Base-by-base conservation (phyloP, 2,329 filamentous ascomycete genomes). In the Neonectria faginata region DNA sequence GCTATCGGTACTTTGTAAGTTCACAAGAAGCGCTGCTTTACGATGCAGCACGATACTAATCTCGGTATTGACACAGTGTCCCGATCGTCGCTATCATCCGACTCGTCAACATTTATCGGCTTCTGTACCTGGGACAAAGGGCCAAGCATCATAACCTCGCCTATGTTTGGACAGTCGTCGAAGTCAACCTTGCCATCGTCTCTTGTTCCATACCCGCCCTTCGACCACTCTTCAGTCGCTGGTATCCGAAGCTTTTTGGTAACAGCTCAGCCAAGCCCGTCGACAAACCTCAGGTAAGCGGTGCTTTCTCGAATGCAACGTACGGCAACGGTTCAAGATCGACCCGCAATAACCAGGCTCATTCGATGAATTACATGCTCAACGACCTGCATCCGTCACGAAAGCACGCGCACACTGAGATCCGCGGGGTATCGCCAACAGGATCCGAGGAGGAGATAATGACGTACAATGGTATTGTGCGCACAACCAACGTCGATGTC, bases 361-460 rank as follows among this genome's bases (percentile, higher is more conserved):
- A 65, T n/a, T 51, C 65, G 9, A 50, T 74, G 36, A 70, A 70
- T 31, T 66, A 72, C 22, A 67, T 75, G 65, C 65, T 74, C 8
- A 74, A 70, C 20, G 69, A 66, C n/a, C 53, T 72, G 1, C 60
- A 70, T 1, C 60, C 42, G 7, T 56, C 65, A 14, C 62, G 67
- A 39, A 61, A 67, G 5, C 62, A 71, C 39, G 22, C 55, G 52
- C 76, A 72, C 53, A 77, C 78, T n/a, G 78, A 79, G 45, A 76
- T 79, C 16, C 71, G 77, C 31, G 74, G 76, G n/a, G 71, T 64
- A 5, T 76, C 77, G 9, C 77, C 78, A 0, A 76, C 67, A 7
- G 74, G 74, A 5, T 78, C 74, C 5, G 78, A 81, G 53, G 79
- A 81, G 56, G 79, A 80, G 60, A 80, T 81, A 11, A 79, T 81